Evolutionary conservation across 75 land plant genomes (phyloP), one percentile per base, ranked within the genome.

Genomic region (Pseudotsuga menziesii): DNA sequence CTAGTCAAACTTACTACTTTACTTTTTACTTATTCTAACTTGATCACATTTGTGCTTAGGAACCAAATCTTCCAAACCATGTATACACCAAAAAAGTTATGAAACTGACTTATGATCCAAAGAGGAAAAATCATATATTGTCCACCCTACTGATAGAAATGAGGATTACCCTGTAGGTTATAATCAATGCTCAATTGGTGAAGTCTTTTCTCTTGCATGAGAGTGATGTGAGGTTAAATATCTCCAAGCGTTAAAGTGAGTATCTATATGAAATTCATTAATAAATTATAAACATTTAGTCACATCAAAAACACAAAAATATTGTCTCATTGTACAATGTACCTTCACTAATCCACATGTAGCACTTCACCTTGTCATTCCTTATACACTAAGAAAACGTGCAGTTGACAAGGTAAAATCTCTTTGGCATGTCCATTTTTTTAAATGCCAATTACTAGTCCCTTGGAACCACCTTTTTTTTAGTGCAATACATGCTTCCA

Each of bases 371-470:
- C 72, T 36, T 69, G 20, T 69, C 44, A 39, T 35, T 44, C 20
- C 39, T 32, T 17, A 44, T 17, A 44, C 4, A 44, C 8, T 8
- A 44, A 44, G 72, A 69, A 36, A 44, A 44, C 39, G 19, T 41
- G 72, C 39, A 36, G 13, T 36, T n/a, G 72, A 69, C 19, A 69
- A 20, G 48, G 72, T 69, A 39, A n/a, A 69, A 69, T 69, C 52
- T 39, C 69, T 69, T 69, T 69, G 17, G 3, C 72, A 69, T 69
- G 72, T 44, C 72, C 9, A 27, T 64, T 67, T 67, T 39, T 39
- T 16, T 39, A 36, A 20, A 20, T 69, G 72, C 9, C 39, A 69
- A 44, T 69, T 69, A 69, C 44, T 3, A 69, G 72, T 69, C 39
- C 39, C n/a, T 52, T 69, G 72, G 72, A 69, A 19, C 72, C 41